Conservation (phyloP, 2,329 filamentous ascomycete genomes). For the Huntiella bhutanensis region DNA sequence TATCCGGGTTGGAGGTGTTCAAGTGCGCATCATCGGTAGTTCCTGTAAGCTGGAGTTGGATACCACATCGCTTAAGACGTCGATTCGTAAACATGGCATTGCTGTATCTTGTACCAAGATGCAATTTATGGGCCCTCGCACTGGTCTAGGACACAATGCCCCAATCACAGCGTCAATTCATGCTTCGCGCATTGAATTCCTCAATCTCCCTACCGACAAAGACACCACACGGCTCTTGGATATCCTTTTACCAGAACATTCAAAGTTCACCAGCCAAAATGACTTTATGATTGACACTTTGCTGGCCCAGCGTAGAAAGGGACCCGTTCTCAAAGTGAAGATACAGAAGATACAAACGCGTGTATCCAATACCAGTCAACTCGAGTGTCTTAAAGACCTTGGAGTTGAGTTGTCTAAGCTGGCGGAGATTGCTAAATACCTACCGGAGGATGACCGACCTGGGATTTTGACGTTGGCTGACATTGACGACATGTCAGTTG, state of each 20-base stretch:
- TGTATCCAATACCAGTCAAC: constrained; percentile 42
- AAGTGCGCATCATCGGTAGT: constrained; percentile 58
- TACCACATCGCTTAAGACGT: constrained; percentile 64
- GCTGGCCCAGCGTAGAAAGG: constrained; percentile 68
- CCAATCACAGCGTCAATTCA: constrained; percentile 43
- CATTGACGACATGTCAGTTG: constrained; percentile 42
- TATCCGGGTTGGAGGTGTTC: constrained; percentile 54
- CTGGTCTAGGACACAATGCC: constrained; percentile 27
- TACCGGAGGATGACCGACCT: constrained; percentile 87
- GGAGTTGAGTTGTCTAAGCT: constrained; percentile 64
- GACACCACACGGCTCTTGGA: constrained; percentile 70
- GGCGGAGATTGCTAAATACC: constrained; percentile 77
- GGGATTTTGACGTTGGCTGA: constrained; percentile 60
- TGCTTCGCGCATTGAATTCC: constrained; percentile 53
- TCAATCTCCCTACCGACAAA: constrained; percentile 51
- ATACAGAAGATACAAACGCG: constrained; percentile 45
- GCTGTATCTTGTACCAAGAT: constrained; percentile 26
- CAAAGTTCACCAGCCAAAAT: constrained; percentile 74
- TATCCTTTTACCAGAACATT: constrained; percentile 77
- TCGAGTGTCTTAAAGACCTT: constrained; percentile 50
- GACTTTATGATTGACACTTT: constrained; percentile 91
- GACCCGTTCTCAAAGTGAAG: constrained; percentile 56
- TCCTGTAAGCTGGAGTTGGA: constrained; percentile 56
- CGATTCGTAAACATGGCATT: constrained; percentile 54
- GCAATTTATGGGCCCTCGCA: constrained; percentile 49